Evolutionary conservation across 2,329 filamentous ascomycete species (phyloP).

Genomic region (Talaromyces funiculosus): DNA sequence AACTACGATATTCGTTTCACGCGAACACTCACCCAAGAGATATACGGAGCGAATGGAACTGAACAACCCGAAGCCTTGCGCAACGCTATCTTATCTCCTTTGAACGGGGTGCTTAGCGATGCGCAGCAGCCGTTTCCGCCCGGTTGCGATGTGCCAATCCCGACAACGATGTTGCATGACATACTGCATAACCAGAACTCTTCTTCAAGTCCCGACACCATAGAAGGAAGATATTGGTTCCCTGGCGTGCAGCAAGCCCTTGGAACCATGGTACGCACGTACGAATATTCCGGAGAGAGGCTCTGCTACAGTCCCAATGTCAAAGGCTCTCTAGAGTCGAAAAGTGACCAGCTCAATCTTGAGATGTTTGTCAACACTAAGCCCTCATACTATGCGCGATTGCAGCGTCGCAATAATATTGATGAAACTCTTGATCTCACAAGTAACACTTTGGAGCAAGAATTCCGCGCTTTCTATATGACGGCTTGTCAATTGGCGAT

Average conservation of each 20-base stretch:
- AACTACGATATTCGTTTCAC: conserved; percentile 36
- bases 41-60: conserved; percentile 17
- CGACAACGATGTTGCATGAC: conserved; percentile 14
- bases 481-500: conserved; percentile 36
- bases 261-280: conserved; percentile 25
- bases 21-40: conserved; percentile 26
- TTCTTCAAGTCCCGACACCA: conserved; percentile 3
- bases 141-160: conserved; percentile 28
- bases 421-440: conserved; percentile 15
- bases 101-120: conserved; percentile 12
- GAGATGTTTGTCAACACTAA: conserved; percentile 21
- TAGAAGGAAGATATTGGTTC: conserved; percentile 31
- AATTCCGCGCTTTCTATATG: conserved; percentile 34
- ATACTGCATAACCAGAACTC: neutral
- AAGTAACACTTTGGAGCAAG: conserved; percentile 7
- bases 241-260: conserved; percentile 27
- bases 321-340: conserved; percentile 28
- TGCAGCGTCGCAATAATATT: conserved; percentile 7
- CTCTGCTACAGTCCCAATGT: conserved; percentile 29
- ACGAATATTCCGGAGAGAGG: conserved; percentile 27
- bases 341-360: conserved; percentile 28
- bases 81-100: conserved; percentile 16
- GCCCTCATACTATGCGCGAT: neutral
- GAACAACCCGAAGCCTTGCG: conserved; percentile 17
- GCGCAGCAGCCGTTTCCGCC: conserved; percentile 20